Conservation (phyloP, 208 protist species). For the Acanthamoeba polyphaga region DNA sequence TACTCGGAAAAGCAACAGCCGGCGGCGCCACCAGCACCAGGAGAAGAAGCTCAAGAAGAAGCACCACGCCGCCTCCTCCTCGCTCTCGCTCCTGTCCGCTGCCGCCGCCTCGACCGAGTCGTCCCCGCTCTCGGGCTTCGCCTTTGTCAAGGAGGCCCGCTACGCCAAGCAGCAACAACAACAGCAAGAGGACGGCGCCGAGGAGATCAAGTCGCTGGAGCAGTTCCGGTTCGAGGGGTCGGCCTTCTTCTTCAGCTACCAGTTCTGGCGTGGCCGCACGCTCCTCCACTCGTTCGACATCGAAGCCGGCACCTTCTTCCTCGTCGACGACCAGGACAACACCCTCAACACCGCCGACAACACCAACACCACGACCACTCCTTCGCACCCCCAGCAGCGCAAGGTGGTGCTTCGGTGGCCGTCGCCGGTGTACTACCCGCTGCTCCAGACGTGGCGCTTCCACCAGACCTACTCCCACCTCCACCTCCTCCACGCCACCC, state of each 20-base stretch:
- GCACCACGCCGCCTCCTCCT: neutral
- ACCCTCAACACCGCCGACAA: neutral
- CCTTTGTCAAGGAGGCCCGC: constrained; percentile 24
- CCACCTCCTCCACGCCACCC: neutral
- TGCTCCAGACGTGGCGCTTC: constrained; percentile 54
- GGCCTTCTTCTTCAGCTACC: constrained; percentile 48
- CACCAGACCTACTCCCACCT: constrained; percentile 61
- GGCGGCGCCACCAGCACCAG: neutral
- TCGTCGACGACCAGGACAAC: neutral
- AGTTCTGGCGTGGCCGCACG: constrained; percentile 40
- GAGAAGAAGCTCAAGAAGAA: neutral
- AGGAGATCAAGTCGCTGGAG: constrained; percentile 61
- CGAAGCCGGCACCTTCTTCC: neutral
- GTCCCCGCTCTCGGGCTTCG: constrained; percentile 16
- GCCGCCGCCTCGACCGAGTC: neutral
- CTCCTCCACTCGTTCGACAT: constrained; percentile 48
- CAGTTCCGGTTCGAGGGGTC: constrained; percentile 43
- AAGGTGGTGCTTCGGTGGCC: constrained; percentile 22
- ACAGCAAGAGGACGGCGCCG: neutral
- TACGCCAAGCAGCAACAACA: constrained; percentile 1
- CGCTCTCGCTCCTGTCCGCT: neutral
- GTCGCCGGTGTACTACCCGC: constrained; percentile 36
- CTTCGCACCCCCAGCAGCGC: neutral
- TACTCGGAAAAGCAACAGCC: neutral
- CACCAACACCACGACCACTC: neutral